phyloP scores from a whole-genome alignment of 2,329 filamentous ascomycete species.

The Calonectria honghensis region DNA sequence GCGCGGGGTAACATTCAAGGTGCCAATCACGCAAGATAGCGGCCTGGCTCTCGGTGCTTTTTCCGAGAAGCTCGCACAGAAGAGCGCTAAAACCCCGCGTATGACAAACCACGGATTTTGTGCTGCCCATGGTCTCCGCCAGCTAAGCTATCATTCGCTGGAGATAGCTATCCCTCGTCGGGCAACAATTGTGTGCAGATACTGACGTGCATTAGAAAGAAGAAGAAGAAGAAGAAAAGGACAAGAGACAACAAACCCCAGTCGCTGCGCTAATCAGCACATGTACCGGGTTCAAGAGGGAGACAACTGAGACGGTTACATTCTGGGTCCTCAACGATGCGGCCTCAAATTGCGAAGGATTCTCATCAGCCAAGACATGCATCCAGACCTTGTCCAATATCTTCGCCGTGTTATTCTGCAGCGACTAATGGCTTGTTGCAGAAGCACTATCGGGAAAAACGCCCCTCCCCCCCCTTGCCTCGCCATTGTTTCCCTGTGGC shows the following conservation, averaged over 20 bases:
- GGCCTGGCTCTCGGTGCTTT: constrained; percentile 12
- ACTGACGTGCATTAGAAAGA: background rate
- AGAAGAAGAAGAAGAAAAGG: background rate
- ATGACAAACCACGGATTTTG: constrained; percentile 24
- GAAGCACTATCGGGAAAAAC: background rate
- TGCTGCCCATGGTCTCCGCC: background rate
- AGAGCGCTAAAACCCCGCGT: constrained; percentile 22
- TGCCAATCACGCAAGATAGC: constrained; percentile 19
- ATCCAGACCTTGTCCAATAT: background rate
- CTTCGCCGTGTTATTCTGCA: background rate
- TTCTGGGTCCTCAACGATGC: background rate
- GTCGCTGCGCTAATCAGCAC: background rate
- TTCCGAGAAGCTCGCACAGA: constrained; percentile 10
- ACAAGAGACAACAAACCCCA: background rate
- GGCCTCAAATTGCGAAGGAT: background rate
- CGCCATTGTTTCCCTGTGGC: background rate
- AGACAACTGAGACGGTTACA: background rate
- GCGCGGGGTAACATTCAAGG: constrained; percentile 9
- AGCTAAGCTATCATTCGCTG: background rate
- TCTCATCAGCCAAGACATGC: constrained; percentile 4
- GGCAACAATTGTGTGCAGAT: background rate
- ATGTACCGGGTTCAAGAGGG: background rate
- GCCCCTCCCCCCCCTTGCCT: background rate
- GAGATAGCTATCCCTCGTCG: background rate
- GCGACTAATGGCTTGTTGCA: background rate